These are phyloP conservation scores for Purpureocillium takamizusanense DNA, from an alignment of 2,329 filamentous ascomycete species.

Conservation along the genomic window DNA sequence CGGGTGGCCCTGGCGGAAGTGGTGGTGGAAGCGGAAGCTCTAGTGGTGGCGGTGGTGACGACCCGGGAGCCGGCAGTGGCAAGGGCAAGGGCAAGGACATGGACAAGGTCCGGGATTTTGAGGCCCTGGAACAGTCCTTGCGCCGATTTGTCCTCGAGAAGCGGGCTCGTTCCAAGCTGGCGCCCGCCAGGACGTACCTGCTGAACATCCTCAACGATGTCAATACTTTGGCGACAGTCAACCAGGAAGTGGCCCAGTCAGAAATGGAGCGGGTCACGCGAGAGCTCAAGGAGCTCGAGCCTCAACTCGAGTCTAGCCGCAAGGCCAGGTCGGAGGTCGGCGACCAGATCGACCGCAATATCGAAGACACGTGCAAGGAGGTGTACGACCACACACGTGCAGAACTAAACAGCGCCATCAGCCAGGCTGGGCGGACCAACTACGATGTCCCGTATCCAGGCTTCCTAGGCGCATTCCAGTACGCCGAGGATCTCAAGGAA, in stretches of 20 bases:
- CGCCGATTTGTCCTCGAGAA: constrained; percentile 94
- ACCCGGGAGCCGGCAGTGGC: constrained; percentile 47
- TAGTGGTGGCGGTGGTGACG: constrained; percentile 45
- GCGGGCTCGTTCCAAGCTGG: constrained; percentile 87
- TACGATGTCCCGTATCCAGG: constrained; percentile 83
- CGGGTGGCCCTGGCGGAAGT: constrained; percentile 44
- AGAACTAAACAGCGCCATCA: constrained; percentile 66
- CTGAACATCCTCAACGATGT: constrained; percentile 88
- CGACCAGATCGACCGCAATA: constrained; percentile 70
- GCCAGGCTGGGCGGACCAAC: constrained; percentile 64
- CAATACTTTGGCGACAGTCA: constrained; percentile 72
- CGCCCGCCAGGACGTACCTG: constrained; percentile 90
- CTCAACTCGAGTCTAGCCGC: constrained; percentile 73
- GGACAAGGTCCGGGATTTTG: constrained; percentile 84
- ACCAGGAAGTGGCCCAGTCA: constrained; percentile 74
- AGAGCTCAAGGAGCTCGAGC: constrained; percentile 76
- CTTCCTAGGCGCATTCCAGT: constrained; percentile 75
- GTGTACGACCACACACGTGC: constrained; percentile 78
- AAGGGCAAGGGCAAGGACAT: constrained; percentile 80
- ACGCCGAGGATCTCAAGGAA: constrained; percentile 84
- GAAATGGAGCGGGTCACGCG: constrained; percentile 76
- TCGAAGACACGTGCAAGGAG: constrained; percentile 76
- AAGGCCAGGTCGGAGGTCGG: constrained; percentile 72
- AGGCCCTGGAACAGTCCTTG: constrained; percentile 78
- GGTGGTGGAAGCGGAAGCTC: constrained; percentile 42